phyloP scores from a whole-genome alignment of 805 yeast species.

The Gaillardinia entomophila region DNA sequence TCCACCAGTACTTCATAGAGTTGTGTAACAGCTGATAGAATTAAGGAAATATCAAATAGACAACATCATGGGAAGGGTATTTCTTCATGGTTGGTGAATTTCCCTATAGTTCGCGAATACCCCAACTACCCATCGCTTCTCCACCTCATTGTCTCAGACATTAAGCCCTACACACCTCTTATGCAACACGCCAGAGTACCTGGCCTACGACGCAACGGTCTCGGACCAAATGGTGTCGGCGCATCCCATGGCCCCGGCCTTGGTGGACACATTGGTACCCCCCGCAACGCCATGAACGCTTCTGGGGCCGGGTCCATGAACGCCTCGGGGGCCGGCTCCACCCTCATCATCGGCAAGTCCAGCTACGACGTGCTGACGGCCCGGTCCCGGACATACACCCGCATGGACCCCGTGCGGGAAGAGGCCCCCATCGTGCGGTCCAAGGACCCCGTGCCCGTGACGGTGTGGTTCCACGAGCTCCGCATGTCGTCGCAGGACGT shows the following conservation, averaged over 20 bases:
- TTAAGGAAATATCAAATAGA: too few species aligned
- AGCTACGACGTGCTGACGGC: background rate
- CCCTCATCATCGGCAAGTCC: conserved; percentile 1
- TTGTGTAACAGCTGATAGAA: too few species aligned
- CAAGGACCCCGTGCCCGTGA: conserved; percentile 30
- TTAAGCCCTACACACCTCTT: background rate
- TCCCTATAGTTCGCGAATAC: background rate
- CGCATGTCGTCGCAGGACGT: conserved; percentile 55
- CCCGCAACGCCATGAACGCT: conserved; percentile 1
- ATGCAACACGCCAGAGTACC: conserved; percentile 1
- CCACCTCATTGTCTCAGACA: conserved; percentile 1
- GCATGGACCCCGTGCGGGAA: conserved; percentile 10
- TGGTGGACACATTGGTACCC: background rate
- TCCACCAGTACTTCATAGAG: conserved; percentile 69
- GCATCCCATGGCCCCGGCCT: background rate
- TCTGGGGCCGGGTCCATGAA: conserved; percentile 1
- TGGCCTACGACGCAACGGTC: conserved; percentile 4
- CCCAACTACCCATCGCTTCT: conserved; percentile 1
- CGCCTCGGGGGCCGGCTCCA: conserved; percentile 2
- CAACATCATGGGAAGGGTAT: too few species aligned
- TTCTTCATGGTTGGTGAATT: too few species aligned
- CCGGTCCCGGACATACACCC: background rate
- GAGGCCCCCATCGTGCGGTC: background rate
- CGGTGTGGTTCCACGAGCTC: conserved; percentile 66
- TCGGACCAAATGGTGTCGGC: conserved; percentile 8